phyloP scores from a whole-genome alignment of 805 yeast species.

The Lachancea sp. region DNA sequence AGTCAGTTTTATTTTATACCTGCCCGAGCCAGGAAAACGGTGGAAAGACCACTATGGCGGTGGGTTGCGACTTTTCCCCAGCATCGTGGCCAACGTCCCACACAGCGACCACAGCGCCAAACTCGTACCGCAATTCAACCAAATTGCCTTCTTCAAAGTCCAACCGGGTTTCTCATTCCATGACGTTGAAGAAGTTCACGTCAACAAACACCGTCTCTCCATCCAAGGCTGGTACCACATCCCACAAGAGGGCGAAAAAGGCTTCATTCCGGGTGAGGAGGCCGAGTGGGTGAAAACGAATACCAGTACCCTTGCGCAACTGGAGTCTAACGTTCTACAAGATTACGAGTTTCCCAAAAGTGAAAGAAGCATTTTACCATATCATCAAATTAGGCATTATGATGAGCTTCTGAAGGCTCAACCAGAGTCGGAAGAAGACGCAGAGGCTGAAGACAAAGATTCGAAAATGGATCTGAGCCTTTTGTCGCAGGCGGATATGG shows the following conservation, averaged over 20 bases:
- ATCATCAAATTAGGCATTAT: constrained; percentile 34
- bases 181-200: constrained; percentile 95
- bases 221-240: constrained; percentile 99
- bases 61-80: constrained; percentile 76
- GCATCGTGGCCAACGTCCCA: constrained; percentile 86
- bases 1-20: constrained; percentile 83
- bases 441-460: constrained; percentile 14
- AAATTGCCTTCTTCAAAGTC: constrained; percentile 90
- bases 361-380: constrained; percentile 38
- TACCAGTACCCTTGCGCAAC: constrained; percentile 70
- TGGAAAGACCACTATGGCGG: constrained; percentile 97
- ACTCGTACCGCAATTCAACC: constrained; percentile 89
- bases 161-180: constrained; percentile 96
- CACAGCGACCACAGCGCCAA: constrained; percentile 62
- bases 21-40: constrained; percentile 82
- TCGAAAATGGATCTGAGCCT: constrained; percentile 12
- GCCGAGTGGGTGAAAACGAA: constrained; percentile 53
- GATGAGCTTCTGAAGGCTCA: constrained; percentile 18
- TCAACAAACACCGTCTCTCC: constrained; percentile 81
- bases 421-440: constrained; percentile 11
- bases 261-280: constrained; percentile 76
- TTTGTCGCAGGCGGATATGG: constrained; percentile 38
- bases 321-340: constrained; percentile 68
- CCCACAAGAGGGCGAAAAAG: constrained; percentile 89
- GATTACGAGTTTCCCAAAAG: constrained; percentile 80